Evolutionary conservation across 2,329 filamentous ascomycete genomes (phyloP).

Genomic region (Chalaropsis ovoidea): DNA sequence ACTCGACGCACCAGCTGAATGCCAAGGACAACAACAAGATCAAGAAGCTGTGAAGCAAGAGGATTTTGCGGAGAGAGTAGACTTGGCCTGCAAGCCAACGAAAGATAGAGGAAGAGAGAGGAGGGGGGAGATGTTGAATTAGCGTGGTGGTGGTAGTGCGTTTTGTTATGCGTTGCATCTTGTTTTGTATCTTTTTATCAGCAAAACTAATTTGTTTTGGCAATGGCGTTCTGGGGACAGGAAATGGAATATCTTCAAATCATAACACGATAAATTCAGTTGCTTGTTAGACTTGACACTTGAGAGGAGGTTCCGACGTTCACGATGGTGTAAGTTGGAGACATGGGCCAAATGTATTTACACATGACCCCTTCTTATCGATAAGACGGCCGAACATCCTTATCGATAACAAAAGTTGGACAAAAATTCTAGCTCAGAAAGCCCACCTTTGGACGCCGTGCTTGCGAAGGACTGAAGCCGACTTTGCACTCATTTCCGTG

Average conservation of each 20-base stretch:
- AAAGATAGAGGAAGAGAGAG: not conserved
- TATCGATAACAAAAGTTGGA: slow-evolving; percentile 24
- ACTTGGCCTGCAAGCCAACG: not conserved
- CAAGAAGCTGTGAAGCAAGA: slow-evolving; percentile 22
- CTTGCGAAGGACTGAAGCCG: not conserved
- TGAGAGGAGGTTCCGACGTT: not conserved
- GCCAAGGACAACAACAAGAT: slow-evolving; percentile 38
- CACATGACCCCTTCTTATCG: slow-evolving; percentile 10
- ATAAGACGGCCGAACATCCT: slow-evolving; percentile 3
- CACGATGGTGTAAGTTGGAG: not conserved
- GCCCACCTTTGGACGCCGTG: slow-evolving; percentile 6
- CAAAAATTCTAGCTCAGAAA: slow-evolving; percentile 22
- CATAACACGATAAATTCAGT: slow-evolving; percentile 11
- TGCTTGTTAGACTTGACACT: not conserved
- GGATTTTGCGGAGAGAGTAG: not conserved
- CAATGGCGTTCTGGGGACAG: slow-evolving; percentile 24
- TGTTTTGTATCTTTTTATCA: slow-evolving; percentile 20
- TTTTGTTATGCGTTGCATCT: slow-evolving; percentile 16
- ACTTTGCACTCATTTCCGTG: not conserved
- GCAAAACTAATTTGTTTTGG: slow-evolving; percentile 23
- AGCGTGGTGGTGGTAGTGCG: not conserved
- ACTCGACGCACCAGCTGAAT: slow-evolving; percentile 58
- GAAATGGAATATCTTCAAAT: slow-evolving; percentile 25
- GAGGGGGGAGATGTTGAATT: not conserved
- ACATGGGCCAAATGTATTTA: not conserved